Evolutionary conservation across 2,329 filamentous ascomycete species (phyloP).

Genomic region (Aulographum hederae): DNA sequence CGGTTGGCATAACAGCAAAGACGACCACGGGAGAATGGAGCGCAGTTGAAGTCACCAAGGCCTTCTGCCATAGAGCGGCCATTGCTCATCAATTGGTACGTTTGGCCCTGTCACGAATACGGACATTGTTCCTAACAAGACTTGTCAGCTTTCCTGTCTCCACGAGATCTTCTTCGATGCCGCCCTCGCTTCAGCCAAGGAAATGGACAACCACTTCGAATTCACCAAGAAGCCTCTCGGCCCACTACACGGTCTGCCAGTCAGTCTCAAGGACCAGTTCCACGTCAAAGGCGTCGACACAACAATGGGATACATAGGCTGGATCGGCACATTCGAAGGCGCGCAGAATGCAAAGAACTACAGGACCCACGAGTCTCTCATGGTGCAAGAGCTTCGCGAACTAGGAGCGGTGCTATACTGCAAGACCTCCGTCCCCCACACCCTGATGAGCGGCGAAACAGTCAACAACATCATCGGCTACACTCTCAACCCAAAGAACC

Average conservation of each 20-base stretch:
- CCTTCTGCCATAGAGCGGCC: conserved; percentile 31
- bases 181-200: conserved; percentile 22
- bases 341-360: conserved; percentile 30
- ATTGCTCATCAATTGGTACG: conserved; percentile 23
- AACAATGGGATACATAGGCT: conserved; percentile 43
- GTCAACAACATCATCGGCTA: conserved; percentile 43
- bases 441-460: conserved; percentile 39
- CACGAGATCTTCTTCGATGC: conserved; percentile 30
- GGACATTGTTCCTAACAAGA: not conserved
- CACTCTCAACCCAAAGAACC: conserved; percentile 38
- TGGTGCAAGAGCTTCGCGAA: conserved; percentile 34
- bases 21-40: conserved; percentile 34
- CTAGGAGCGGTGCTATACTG: conserved; percentile 37
- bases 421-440: conserved; percentile 39
- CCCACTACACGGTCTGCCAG: conserved; percentile 28
- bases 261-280: conserved; percentile 31
- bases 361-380: conserved; percentile 35
- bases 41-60: conserved; percentile 29
- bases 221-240: conserved; percentile 18
- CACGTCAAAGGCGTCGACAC: conserved; percentile 28
- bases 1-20: conserved; percentile 34
- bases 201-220: conserved; percentile 21
- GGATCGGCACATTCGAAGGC: conserved; percentile 43
- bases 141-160: conserved; percentile 15
- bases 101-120: not conserved